Base-by-base conservation (phyloP, 768 basidiomycete genomes). In the Amanita rubescens region DNA sequence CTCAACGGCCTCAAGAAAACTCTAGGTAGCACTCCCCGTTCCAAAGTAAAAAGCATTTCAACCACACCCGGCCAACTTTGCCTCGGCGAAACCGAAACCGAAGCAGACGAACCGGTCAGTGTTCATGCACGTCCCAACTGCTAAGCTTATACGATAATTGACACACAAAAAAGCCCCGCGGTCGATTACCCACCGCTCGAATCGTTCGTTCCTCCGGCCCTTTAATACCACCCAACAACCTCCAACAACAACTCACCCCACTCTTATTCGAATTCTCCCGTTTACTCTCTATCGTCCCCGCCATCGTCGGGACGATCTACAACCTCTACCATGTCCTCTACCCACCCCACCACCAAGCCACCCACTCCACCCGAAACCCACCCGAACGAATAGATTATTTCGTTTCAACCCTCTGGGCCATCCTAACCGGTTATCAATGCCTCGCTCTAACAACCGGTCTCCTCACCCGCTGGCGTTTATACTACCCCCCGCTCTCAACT, bases 361-460 rank as follows among this genome's bases (percentile, higher is more conserved):
- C 35, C 52, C 25, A 79, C 84, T n/a, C 38, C 38, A 60, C 67
- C 20, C 57, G 67, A 14, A 67, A 67, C 25, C 68, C 74, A 0
- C 81, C 81, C 0, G 74, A 77, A 59, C 72, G 81, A 37, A 68
- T 82, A 17, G 88, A 91, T 60, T 88, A 78, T 65, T 66, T 80
- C 49, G 70, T 90, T 24, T 80, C 85, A 35, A 76, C 80, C 9
- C 68, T 90, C 25, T 91, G 90, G 90, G 80, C 90, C 1, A 69
- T 90, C 20, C 73, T 94, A 5, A 95, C 94, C 12, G 94, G 88
- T 19, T 85, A 88, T 64, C 94, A 95, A 67, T 95, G 92, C 58
- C 84, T 94, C 57, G 72, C 75, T 39, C 76, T 98, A 12, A 90
- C 94, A 0, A 89, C 93, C 0, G 94, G 95, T 10, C 82, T 98